These are phyloP conservation scores for Mucor sp. DNA, from an alignment of 371 early-diverging fungal genomes.

Conservation along the genomic window DNA sequence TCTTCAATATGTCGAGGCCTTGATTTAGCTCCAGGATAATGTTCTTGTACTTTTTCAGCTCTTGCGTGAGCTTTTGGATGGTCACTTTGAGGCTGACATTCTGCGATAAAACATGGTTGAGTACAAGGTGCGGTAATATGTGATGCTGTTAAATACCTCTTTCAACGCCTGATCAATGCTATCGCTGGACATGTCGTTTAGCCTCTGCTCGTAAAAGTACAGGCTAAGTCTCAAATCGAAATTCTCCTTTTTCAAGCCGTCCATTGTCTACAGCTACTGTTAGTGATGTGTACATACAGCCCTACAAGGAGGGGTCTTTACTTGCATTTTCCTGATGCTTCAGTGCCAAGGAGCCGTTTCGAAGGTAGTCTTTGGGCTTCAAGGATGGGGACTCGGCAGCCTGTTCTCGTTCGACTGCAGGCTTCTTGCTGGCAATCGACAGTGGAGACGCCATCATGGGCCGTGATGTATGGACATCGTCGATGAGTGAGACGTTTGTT, in stretches of 20 bases:
- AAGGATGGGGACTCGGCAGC: neutral
- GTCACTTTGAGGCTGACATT: constrained; percentile 60
- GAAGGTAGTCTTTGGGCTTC: constrained; percentile 5
- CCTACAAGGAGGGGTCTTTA: neutral
- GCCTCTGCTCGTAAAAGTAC: constrained; percentile 65
- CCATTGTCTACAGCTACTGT: constrained; percentile 58
- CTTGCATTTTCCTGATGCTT: constrained; percentile 69
- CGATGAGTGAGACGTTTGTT: constrained; percentile 35
- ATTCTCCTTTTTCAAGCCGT: constrained; percentile 69
- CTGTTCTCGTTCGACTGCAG: neutral
- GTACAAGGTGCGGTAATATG: neutral
- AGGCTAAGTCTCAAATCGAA: constrained; percentile 71
- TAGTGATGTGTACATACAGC: neutral
- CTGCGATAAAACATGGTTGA: constrained; percentile 21
- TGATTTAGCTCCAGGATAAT: constrained; percentile 47
- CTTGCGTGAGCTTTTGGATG: constrained; percentile 47
- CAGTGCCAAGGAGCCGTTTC: constrained; percentile 48
- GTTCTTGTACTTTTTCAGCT: constrained; percentile 53
- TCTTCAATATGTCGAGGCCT: constrained; percentile 52
- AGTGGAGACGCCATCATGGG: constrained; percentile 5
- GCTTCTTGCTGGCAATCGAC: neutral
- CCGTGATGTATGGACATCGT: constrained; percentile 4
- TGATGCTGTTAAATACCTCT: constrained; percentile 45
- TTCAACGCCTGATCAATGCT: constrained; percentile 55
- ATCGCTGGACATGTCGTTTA: constrained; percentile 62